These are phyloP conservation scores for Fomitiporia mediterranea DNA, from an alignment of 1,284 basidiomycete genomes.

Conservation along the genomic window DNA sequence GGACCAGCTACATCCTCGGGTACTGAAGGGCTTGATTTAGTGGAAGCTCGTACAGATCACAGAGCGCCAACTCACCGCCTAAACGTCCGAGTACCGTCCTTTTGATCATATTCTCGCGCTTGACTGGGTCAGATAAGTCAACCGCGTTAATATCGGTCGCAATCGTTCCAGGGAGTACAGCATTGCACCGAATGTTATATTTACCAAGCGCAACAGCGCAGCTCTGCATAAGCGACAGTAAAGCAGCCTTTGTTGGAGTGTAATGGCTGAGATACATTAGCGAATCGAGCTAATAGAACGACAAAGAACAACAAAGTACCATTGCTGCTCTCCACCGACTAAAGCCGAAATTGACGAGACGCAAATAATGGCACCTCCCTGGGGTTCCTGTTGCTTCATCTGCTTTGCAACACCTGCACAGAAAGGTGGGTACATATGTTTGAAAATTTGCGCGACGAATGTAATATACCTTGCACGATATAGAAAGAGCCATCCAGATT, in stretches of 20 bases:
- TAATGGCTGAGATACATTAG: too few species aligned
- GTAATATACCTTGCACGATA: conserved; percentile 54
- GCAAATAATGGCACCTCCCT: conserved; percentile 72
- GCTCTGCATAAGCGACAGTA: conserved; percentile 80
- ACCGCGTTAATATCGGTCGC: conserved; percentile 77
- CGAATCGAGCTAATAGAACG: too few species aligned
- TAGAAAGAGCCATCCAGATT: conserved; percentile 81
- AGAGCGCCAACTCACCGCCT: conserved; percentile 41
- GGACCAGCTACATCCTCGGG: conserved; percentile 77
- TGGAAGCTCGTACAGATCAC: conserved; percentile 9
- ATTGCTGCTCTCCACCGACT: conserved; percentile 73
- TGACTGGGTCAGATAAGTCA: conserved; percentile 58
- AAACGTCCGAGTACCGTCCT: conserved; percentile 67
- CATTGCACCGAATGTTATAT: conserved; percentile 71
- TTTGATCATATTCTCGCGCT: conserved; percentile 62
- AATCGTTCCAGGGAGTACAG: conserved; percentile 67
- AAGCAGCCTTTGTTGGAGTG: conserved; percentile 78
- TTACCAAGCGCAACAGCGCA: conserved; percentile 75
- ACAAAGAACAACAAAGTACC: conserved; percentile 31
- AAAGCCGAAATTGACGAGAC: conserved; percentile 76
- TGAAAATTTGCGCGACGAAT: neutral
- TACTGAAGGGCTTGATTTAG: conserved; percentile 30
- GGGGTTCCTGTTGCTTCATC: conserved; percentile 67
- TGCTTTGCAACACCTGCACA: conserved; percentile 66
- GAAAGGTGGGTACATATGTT: neutral